Evolutionary conservation across 768 basidiomycete species (phyloP).

Genomic region (Podaxis sp.): DNA sequence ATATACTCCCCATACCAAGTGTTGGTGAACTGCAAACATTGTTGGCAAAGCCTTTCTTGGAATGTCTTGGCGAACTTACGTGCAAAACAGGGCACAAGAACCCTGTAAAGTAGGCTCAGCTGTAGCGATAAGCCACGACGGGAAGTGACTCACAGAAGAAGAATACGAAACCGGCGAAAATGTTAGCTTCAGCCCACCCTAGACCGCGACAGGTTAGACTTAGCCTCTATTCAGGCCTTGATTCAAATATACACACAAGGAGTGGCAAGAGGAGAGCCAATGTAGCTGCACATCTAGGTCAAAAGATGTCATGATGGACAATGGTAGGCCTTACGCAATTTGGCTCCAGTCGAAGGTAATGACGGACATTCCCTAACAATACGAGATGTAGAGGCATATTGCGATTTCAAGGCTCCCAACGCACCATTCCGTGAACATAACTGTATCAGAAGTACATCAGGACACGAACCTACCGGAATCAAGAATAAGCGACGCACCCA

Average conservation of each 20-base stretch:
- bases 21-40: slow-evolving; percentile 49
- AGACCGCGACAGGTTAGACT: slow-evolving; percentile 6
- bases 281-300: slow-evolving; percentile 25
- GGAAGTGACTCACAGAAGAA: slow-evolving; percentile 50
- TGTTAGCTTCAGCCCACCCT: slow-evolving; percentile 75
- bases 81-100: slow-evolving; percentile 58
- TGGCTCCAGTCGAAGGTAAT: slow-evolving; percentile 56
- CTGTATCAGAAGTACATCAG: slow-evolving; percentile 17
- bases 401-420: slow-evolving; percentile 14
- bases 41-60: background rate
- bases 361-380: slow-evolving; percentile 39
- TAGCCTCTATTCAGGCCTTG: background rate
- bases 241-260: slow-evolving; percentile 28
- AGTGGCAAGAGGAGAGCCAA: slow-evolving; percentile 53
- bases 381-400: slow-evolving; percentile 22
- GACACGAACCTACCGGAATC: too few relatives aligned
- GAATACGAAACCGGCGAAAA: slow-evolving; percentile 55
- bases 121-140: background rate
- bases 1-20: slow-evolving; percentile 52
- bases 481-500: slow-evolving; percentile 30
- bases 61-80: slow-evolving; percentile 24
- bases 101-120: slow-evolving; percentile 30
- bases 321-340: slow-evolving; percentile 44
- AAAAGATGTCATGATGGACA: background rate
- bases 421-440: slow-evolving; percentile 46